Percentiles rank a stretch among this genome's conserved stretches.
Conservation (phyloP, 306 rosid species). For the Quercus wislizeni region DNA sequence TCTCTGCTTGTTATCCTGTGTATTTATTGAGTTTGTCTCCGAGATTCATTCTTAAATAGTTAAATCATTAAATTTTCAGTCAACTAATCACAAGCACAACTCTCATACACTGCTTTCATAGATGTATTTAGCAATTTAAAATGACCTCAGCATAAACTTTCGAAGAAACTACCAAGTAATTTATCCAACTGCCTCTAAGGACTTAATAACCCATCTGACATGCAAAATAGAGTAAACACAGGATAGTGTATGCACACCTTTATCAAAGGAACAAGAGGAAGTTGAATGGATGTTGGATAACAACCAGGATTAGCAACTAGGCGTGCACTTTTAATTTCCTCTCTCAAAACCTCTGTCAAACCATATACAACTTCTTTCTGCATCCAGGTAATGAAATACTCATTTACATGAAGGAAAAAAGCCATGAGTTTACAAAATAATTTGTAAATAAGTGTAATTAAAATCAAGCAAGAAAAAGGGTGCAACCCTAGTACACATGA, state of each 20-base stretch:
- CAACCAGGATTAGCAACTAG: constrained; percentile 98
- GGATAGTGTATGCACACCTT: constrained; percentile 49
- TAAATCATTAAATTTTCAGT: background rate
- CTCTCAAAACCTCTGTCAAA: constrained; percentile 82
- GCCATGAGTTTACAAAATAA: background rate
- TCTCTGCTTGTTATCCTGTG: background rate
- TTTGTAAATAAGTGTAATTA: no score
- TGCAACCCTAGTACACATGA: no score
- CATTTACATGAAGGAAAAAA: constrained; percentile 14
- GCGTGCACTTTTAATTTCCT: constrained; percentile 68
- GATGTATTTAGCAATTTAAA: background rate
- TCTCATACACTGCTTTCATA: background rate
- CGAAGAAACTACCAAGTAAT: background rate
- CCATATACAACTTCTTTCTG: constrained; percentile 95
- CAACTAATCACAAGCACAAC: constrained; percentile 1
- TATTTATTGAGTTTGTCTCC: background rate
- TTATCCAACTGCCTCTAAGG: background rate
- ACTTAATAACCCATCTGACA: background rate
- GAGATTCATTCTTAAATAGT: background rate
- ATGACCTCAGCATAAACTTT: background rate
- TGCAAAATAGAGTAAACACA: constrained; percentile 5
- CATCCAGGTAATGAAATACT: constrained; percentile 27
- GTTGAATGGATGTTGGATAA: constrained; percentile 92
- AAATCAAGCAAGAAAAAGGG: no score
- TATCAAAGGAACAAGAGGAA: constrained; percentile 87